phyloP scores from a whole-genome alignment of 768 basidiomycete genomes.

The Wakefieldia striispora region DNA sequence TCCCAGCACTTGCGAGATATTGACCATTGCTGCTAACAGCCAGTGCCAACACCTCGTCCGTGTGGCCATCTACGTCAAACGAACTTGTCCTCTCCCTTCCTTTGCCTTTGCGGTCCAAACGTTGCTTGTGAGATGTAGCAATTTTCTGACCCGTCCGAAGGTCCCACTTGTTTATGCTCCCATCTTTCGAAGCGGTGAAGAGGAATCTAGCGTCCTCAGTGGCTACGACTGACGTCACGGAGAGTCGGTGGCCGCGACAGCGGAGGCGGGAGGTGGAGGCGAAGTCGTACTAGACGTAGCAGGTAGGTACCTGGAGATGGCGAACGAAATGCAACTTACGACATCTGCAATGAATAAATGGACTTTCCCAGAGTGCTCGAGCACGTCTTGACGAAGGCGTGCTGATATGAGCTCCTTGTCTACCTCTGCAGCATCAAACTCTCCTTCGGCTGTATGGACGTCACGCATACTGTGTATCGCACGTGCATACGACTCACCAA shows the following conservation, averaged over 20 bases:
- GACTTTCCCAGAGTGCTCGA: slow-evolving; percentile 85
- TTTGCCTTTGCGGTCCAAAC: slow-evolving; percentile 47
- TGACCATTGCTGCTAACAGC: slow-evolving; percentile 85
- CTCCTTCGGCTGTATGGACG: slow-evolving; percentile 60
- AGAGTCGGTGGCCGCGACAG: slow-evolving; percentile 70
- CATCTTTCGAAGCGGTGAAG: slow-evolving; percentile 92
- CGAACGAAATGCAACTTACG: slow-evolving; percentile 39
- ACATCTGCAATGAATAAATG: slow-evolving; percentile 77
- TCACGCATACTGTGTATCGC: slow-evolving; percentile 1
- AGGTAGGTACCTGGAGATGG: background rate
- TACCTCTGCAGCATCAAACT: slow-evolving; percentile 93
- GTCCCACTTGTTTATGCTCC: slow-evolving; percentile 85
- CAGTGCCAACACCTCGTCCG: slow-evolving; percentile 79
- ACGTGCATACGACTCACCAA: slow-evolving; percentile 45
- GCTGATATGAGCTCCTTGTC: slow-evolving; percentile 91
- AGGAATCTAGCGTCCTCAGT: slow-evolving; percentile 71
- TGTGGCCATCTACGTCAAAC: slow-evolving; percentile 66
- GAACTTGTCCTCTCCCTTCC: slow-evolving; percentile 56
- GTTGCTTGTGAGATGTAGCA: slow-evolving; percentile 58
- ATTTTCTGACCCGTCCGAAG: slow-evolving; percentile 60
- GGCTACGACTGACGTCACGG: slow-evolving; percentile 79
- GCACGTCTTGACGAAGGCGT: slow-evolving; percentile 87
- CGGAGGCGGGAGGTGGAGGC: slow-evolving; percentile 43
- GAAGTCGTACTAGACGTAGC: slow-evolving; percentile 55
- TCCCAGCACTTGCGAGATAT: slow-evolving; percentile 83